These are phyloP conservation scores for Candida pseudofarinosa DNA, from an alignment of 805 yeast species.

Conservation along the genomic window DNA sequence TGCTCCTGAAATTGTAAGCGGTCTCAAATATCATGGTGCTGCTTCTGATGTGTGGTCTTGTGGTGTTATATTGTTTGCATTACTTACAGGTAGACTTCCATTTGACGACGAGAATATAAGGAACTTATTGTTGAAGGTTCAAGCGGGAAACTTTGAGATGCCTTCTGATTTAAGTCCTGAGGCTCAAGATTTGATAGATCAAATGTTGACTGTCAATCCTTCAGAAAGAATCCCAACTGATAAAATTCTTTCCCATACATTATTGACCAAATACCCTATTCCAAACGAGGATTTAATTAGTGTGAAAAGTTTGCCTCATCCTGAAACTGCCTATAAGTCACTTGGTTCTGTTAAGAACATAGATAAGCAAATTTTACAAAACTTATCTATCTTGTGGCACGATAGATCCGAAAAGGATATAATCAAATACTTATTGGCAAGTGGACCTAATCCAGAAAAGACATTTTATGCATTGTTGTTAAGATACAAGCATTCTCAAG, in stretches of 20 bases:
- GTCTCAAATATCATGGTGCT: slow-evolving; percentile 91
- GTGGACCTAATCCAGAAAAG: slow-evolving; percentile 42
- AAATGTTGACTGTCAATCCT: slow-evolving; percentile 84
- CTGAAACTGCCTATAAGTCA: slow-evolving; percentile 49
- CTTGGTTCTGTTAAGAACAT: slow-evolving; percentile 45
- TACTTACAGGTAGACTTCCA: slow-evolving; percentile 91
- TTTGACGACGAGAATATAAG: slow-evolving; percentile 96
- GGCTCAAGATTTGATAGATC: slow-evolving; percentile 79
- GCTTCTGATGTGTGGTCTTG: slow-evolving; percentile 98
- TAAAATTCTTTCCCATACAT: slow-evolving; percentile 76
- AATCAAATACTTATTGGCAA: slow-evolving; percentile 29
- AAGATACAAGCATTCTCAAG: slow-evolving; percentile 41
- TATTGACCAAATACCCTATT: slow-evolving; percentile 54
- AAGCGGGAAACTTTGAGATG: slow-evolving; percentile 81
- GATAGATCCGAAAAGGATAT: slow-evolving; percentile 44
- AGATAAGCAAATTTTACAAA: slow-evolving; percentile 50
- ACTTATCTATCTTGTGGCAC: slow-evolving; percentile 56
- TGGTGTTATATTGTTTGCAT: slow-evolving; percentile 90
- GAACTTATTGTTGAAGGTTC: slow-evolving; percentile 81
- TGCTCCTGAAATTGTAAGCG: slow-evolving; percentile 96
- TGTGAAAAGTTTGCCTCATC: slow-evolving; percentile 50
- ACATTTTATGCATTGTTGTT: slow-evolving; percentile 43
- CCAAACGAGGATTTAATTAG: slow-evolving; percentile 41
- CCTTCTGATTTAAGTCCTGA: slow-evolving; percentile 75
- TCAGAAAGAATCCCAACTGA: slow-evolving; percentile 70